phyloP scores from a whole-genome alignment of 805 yeast species.

The Pichia eremophila region DNA sequence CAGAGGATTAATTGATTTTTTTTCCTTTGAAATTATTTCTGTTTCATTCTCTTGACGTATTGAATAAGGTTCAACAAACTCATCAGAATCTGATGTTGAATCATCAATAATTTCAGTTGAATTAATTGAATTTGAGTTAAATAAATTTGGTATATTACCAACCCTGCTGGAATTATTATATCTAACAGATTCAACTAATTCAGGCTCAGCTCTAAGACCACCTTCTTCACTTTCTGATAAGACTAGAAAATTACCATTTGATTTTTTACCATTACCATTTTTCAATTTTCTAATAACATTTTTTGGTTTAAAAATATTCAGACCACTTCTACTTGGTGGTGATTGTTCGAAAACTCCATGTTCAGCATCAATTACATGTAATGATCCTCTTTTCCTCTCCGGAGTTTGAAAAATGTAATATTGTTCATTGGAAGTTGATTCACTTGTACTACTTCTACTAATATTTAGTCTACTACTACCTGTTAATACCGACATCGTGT shows the following conservation, averaged over 20 bases:
- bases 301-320: neutral
- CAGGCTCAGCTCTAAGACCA: conserved; percentile 6
- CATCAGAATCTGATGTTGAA: too few relatives aligned
- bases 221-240: neutral
- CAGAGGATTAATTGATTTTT: too few relatives aligned
- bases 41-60: too few relatives aligned
- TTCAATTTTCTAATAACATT: neutral
- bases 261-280: neutral
- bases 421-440: neutral
- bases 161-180: neutral
- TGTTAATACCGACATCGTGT: too few relatives aligned
- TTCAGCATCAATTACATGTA: conserved; percentile 10
- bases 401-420: conserved; percentile 6
- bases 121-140: neutral
- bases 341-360: conserved; percentile 8
- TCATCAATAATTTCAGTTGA: neutral
- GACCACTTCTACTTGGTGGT: neutral
- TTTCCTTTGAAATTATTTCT: too few relatives aligned
- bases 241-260: neutral
- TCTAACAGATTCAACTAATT: neutral
- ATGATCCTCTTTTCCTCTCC: neutral
- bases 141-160: too few relatives aligned
- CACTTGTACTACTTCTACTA: too few relatives aligned
- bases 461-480: too few relatives aligned
- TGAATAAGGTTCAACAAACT: too few relatives aligned